Conservation (phyloP, 2,329 filamentous ascomycete genomes). For the Cryphonectria japonica region DNA sequence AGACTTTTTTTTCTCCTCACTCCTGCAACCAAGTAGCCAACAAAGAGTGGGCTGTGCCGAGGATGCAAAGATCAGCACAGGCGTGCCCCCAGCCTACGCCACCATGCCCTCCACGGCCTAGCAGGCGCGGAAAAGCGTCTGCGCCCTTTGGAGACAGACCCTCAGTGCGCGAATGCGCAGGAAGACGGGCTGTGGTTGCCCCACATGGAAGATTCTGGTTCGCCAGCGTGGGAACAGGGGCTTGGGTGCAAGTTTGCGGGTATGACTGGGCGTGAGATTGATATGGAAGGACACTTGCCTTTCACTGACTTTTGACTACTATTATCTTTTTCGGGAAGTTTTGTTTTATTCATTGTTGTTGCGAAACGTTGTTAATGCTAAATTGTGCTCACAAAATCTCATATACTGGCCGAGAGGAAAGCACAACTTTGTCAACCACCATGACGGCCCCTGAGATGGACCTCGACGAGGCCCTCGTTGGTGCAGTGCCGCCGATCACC, state of each 20-base stretch:
- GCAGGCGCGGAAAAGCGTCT: neutral
- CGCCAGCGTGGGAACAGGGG: constrained; percentile 17
- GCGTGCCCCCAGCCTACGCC: neutral
- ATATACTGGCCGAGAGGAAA: neutral
- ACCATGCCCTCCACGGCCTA: neutral
- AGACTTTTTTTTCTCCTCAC: neutral
- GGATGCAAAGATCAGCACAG: neutral
- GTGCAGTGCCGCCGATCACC: constrained; percentile 12
- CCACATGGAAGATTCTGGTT: constrained; percentile 25
- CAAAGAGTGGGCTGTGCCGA: neutral
- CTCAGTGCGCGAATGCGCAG: constrained; percentile 21
- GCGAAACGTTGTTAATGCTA: constrained; percentile 27
- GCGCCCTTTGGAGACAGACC: neutral
- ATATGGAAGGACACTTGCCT: constrained; percentile 1
- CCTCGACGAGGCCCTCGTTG: constrained; percentile 14
- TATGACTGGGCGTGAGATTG: constrained; percentile 26
- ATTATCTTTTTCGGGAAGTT: neutral
- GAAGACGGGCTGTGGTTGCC: neutral
- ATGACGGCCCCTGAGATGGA: constrained; percentile 22
- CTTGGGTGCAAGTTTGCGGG: neutral
- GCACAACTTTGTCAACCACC: neutral
- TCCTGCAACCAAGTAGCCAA: neutral
- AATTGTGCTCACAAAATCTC: constrained; percentile 19
- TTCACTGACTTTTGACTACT: neutral
- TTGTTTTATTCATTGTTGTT: constrained; percentile 9